Conservation (phyloP, 495 filamentous ascomycete species). For the Beverwykella pulmonaria region DNA sequence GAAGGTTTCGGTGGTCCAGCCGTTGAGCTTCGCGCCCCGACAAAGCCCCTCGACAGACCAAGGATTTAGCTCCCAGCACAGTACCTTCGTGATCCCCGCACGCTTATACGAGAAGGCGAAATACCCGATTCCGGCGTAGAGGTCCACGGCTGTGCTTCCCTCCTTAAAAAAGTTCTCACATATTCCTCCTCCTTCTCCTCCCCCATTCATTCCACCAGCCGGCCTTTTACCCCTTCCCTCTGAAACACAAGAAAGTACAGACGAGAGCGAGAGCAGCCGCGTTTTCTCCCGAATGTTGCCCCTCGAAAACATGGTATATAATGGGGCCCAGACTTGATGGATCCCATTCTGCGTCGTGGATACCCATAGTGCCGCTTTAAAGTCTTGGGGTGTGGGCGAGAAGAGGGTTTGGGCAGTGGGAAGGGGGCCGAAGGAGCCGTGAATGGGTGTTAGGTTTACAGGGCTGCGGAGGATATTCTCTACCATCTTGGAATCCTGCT, state of each 20-base stretch:
- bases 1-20: constrained; percentile 52
- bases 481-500: neutral
- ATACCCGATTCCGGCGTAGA: constrained; percentile 93
- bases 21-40: constrained; percentile 69
- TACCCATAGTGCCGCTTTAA: constrained; percentile 71
- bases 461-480: constrained; percentile 70
- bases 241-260: constrained; percentile 36
- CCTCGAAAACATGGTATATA: constrained; percentile 87
- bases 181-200: neutral
- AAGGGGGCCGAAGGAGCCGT: constrained; percentile 67
- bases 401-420: constrained; percentile 40
- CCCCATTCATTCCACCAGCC: too few relatives aligned
- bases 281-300: constrained; percentile 91
- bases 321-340: constrained; percentile 81
- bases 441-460: constrained; percentile 59
- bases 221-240: constrained; percentile 28
- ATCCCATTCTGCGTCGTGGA: constrained; percentile 76
- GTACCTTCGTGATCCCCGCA: constrained; percentile 67
- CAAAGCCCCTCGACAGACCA: constrained; percentile 84
- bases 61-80: constrained; percentile 87
- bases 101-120: constrained; percentile 80
- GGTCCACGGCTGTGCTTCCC: constrained; percentile 66
- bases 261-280: constrained; percentile 62
- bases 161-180: constrained; percentile 2
- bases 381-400: constrained; percentile 50